These are phyloP conservation scores for Fomitopsis pinicola DNA, from an alignment of 1,284 basidiomycete species.

Conservation along the genomic window DNA sequence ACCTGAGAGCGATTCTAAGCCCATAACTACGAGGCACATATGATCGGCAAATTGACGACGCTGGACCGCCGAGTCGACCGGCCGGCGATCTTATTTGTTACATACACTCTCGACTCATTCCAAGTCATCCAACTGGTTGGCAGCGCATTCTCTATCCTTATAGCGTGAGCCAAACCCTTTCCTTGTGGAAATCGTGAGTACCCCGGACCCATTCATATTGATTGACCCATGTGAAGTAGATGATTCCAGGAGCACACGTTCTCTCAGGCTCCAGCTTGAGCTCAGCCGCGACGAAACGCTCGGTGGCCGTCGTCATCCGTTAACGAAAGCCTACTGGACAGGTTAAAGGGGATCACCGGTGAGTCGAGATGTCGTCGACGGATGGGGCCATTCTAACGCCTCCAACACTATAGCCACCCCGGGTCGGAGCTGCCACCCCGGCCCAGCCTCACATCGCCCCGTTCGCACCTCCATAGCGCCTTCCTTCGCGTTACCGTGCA, in stretches of 20 bases:
- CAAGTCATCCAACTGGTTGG: too few species aligned
- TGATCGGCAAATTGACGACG: too few species aligned
- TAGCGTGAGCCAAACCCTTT: too few species aligned
- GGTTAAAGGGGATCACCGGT: background rate
- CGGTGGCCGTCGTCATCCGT: background rate
- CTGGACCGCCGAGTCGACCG: too few species aligned
- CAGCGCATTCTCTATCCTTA: too few species aligned
- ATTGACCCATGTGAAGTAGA: background rate
- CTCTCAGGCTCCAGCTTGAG: background rate
- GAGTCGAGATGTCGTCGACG: background rate
- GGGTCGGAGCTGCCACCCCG: slow-evolving; percentile 4
- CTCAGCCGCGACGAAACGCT: background rate
- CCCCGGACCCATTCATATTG: background rate
- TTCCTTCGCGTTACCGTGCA: background rate
- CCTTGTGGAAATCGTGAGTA: background rate
- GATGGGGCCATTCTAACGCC: slow-evolving; percentile 1
- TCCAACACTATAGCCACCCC: background rate
- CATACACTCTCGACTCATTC: too few species aligned
- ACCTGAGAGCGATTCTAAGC: too few species aligned
- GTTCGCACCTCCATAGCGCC: background rate
- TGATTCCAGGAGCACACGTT: background rate
- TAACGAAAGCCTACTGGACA: background rate
- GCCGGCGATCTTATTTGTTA: too few species aligned
- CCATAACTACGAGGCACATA: too few species aligned
- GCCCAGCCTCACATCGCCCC: background rate